A percentile compares a stretch with the other conserved stretches of the same genome.
phyloP scores from a whole-genome alignment of 352 stramenopile species.

The Phytophthora sp. region DNA sequence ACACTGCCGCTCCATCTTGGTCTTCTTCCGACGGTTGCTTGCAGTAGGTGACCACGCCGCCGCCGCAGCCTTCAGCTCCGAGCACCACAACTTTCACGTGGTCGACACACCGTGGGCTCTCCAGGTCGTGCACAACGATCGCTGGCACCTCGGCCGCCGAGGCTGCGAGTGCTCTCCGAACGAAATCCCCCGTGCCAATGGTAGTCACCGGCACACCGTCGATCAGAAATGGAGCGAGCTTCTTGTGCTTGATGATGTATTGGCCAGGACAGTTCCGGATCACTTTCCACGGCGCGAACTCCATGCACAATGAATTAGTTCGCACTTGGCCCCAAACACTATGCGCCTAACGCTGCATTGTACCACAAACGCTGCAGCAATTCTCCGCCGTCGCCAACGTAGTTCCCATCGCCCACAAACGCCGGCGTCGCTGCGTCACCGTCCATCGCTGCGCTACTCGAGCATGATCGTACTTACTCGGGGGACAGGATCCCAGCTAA shows the following conservation, averaged over 20 bases:
- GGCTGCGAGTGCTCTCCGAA: conserved; percentile 25
- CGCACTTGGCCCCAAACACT: neutral
- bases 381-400: conserved; percentile 53
- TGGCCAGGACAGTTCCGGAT: conserved; percentile 71
- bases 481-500: neutral
- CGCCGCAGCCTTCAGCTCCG: conserved; percentile 29
- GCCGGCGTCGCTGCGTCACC: neutral
- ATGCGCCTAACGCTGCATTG: neutral
- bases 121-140: conserved; percentile 41
- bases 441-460: conserved; percentile 12
- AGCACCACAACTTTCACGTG: conserved; percentile 66
- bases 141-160: neutral
- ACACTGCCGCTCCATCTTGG: conserved; percentile 15
- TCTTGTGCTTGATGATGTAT: conserved; percentile 69
- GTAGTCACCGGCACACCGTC: conserved; percentile 37
- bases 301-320: conserved; percentile 32
- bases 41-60: conserved; percentile 76
- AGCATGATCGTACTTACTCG: neutral
- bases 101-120: conserved; percentile 52
- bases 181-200: conserved; percentile 37
- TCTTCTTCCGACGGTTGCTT: conserved; percentile 31
- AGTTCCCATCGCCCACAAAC: conserved; percentile 60
- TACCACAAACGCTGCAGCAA: conserved; percentile 63
- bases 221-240: conserved; percentile 40
- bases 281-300: conserved; percentile 71